Base-by-base conservation (phyloP, 352 stramenopile species). In the Saprolegnia diclina region DNA sequence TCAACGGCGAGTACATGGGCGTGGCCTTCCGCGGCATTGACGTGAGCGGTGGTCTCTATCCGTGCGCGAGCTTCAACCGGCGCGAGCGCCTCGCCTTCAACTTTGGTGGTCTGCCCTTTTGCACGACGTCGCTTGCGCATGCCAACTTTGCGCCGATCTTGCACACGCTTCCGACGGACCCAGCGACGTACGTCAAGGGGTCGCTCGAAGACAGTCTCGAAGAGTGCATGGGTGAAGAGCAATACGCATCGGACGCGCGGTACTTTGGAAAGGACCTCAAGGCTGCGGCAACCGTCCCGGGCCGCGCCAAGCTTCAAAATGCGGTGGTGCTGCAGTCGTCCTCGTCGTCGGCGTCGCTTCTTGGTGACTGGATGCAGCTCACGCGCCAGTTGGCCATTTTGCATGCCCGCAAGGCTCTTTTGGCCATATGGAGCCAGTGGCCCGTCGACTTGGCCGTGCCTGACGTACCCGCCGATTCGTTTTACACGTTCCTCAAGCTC, bases 1-100 rank as follows among this genome's bases (percentile, higher is more conserved):
- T 97, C 14, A 98, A 98, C 72, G 93, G 93, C 9, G 88, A 95
- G 64, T 92, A 93, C 67, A 94, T 95, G 88, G 88, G 86, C 11
- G 76, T 92, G 18, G 88, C 88, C 32, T 95, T 95, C 66, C 80
- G 85, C 22, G 81, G 83, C 7, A 76, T 95, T 57, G 72, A 95
- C 48, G 94, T 95, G 74, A 81, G 83, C 0, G 77, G 87, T 16
- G 88, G 88, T 14, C 66, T 97, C 42, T 96, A 90, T 55, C 88
- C 90, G 9, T 95, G 88, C 37, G 88, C 88, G 35, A 93, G 84
- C 56, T 95, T 95, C 21, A 96, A 97, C 52, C 79, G 87, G 26
- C 78, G 87, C 62, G 85, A 96, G 65, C 79, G 81, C 6, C 73
- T 97, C 37, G 79, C 91, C 64, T 90, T 97, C 66, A 96, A 96